Evolutionary conservation across 2,329 filamentous ascomycete genomes (phyloP).

Genomic region (Dissoconium aciculare): DNA sequence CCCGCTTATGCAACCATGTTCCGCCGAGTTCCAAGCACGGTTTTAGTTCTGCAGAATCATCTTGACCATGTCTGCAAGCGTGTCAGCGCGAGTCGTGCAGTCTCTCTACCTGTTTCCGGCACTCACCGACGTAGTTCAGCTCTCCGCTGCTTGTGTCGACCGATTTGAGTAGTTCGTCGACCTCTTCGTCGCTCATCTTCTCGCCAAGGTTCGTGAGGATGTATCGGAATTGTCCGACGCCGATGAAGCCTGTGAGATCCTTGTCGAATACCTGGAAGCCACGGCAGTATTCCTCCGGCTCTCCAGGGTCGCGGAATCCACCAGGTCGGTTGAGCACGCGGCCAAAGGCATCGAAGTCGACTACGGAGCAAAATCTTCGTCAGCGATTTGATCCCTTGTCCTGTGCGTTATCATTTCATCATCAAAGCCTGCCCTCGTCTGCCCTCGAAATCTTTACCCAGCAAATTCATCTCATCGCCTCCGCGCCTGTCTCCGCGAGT

Average conservation of each 20-base stretch:
- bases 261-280: slow-evolving; percentile 99
- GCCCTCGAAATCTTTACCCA: no score
- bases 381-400: no score
- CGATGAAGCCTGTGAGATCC: slow-evolving; percentile 95
- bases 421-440: no score
- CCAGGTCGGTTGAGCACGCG: slow-evolving; percentile 94
- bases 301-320: slow-evolving; percentile 94
- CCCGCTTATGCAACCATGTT: no score
- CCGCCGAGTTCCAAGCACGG: no score
- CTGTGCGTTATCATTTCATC: no score
- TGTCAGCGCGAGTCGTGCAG: no score
- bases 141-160: slow-evolving; percentile 92
- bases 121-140: slow-evolving; percentile 88
- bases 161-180: slow-evolving; percentile 95
- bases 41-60: slow-evolving; percentile 28
- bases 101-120: slow-evolving; percentile 1
- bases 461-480: no score
- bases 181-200: slow-evolving; percentile 98
- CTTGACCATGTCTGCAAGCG: slow-evolving; percentile 24
- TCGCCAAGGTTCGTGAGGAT: slow-evolving; percentile 93
- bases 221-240: slow-evolving; percentile 93
- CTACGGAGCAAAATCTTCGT: slow-evolving; percentile 38
- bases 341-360: slow-evolving; percentile 95
- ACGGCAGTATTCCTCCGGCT: slow-evolving; percentile 95
- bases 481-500: no score